Base-by-base conservation (phyloP, 2,329 filamentous ascomycete species). In the Claviceps purpurea region DNA sequence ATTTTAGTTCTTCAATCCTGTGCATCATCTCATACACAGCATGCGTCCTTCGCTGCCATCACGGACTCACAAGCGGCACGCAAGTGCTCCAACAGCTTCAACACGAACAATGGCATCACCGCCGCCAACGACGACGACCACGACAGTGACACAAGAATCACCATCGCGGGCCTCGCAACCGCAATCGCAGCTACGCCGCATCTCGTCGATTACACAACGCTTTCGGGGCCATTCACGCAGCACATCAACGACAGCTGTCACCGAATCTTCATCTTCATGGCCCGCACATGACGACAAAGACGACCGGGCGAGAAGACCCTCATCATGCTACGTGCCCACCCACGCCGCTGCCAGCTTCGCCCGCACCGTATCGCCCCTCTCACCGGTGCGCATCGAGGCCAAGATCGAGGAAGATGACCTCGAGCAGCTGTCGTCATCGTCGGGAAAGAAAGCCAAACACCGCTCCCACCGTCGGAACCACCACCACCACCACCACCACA, bases 261-360 rank as follows among this genome's bases (percentile, higher is more conserved):
- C 30, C 10, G 30, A 34, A 34, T 34, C 10, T 34, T 34, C 30
- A 34, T 34, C 10, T 34, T 34, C 30, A 34, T 34, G 30, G 30
- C 10, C 30, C 30, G 30, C 30, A 11, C 30, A 34, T 34, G 30
- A 34, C 10, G 30, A 34, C 30, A 34, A 34, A 34, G 30, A 11
- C 1, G 30, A 11, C 1, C 30, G 10, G 4, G 30, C 30, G 30
- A 34, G 30, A 34, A 34, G 30, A 5, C 40, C 18, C 7, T 18
- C 16, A 10, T 37, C 53, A 7, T 24, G 50, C 43, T 65, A 65
- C 55, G 57, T 63, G 22, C 63, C 63, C 1, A 61, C 58, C 22
- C 63, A 65, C 50, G 63, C 63, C 2, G 63, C 63, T 5, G 52
- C 59, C 30, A 62, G 62, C 57, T 65, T 65, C 47, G 56, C 57